Evolutionary conservation across 208 protist species (phyloP).

Genomic region (Tritrichomonas foetus): DNA sequence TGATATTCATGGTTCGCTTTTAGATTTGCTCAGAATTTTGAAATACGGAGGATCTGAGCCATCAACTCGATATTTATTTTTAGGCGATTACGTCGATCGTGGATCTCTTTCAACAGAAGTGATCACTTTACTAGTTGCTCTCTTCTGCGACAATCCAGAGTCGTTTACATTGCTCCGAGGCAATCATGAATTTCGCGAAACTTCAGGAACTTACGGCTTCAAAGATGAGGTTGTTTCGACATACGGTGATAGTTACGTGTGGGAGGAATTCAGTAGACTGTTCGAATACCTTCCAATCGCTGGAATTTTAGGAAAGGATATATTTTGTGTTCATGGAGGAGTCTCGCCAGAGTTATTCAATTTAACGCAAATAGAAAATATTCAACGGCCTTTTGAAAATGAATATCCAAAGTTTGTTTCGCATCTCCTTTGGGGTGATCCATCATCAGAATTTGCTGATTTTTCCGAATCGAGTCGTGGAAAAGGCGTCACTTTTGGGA

Average conservation of each 20-base stretch:
- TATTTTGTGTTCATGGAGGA: constrained; percentile 6
- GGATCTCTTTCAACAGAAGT: neutral
- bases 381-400: neutral
- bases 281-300: constrained; percentile 24
- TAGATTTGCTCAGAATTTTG: too few species aligned
- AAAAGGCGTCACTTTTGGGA: neutral
- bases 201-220: neutral
- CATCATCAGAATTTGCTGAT: neutral
- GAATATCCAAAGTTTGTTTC: neutral
- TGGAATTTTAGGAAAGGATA: neutral
- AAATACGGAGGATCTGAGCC: too few species aligned
- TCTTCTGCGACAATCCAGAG: neutral
- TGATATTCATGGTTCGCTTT: too few species aligned
- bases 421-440: neutral
- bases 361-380: neutral
- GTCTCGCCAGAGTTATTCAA: neutral
- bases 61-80: too few species aligned
- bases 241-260: neutral
- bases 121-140: neutral
- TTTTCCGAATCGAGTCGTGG: neutral
- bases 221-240: neutral
- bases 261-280: neutral
- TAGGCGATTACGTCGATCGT: too few species aligned
- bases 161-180: neutral
- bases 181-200: neutral